Conservation (phyloP, 1,139 yeast genomes). For the Geotrichum aggregatum region DNA sequence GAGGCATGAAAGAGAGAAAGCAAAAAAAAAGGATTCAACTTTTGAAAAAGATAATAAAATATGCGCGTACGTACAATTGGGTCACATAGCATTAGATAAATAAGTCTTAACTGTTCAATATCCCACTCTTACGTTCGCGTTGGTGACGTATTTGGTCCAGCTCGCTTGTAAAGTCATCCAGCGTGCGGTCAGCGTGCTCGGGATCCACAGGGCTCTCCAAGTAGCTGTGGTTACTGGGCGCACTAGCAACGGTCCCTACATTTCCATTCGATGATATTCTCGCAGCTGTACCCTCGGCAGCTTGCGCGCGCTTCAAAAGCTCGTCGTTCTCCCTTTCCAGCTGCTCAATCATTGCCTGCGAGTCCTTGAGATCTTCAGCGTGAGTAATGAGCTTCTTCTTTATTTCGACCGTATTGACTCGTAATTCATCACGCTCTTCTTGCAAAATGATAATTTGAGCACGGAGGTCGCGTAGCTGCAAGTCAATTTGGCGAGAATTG, state of each 20-base stretch:
- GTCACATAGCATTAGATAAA: too few species aligned
- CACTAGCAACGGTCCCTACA: slow-evolving; percentile 1
- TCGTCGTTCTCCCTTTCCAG: slow-evolving; percentile 24
- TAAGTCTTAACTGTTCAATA: slow-evolving; percentile 13
- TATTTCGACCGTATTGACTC: slow-evolving; percentile 42
- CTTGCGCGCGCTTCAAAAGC: slow-evolving; percentile 18
- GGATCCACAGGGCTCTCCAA: slow-evolving; percentile 23
- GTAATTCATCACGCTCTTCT: slow-evolving; percentile 79
- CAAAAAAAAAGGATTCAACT: slow-evolving; percentile 7
- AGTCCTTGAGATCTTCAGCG: slow-evolving; percentile 31
- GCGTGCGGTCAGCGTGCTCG: slow-evolving; percentile 28
- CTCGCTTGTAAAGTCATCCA: slow-evolving; percentile 28
- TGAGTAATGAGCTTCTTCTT: slow-evolving; percentile 38
- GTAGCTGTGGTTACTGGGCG: slow-evolving; percentile 3
- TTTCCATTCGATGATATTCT: neutral
- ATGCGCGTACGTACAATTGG: too few species aligned
- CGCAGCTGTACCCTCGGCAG: slow-evolving; percentile 20
- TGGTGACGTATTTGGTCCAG: slow-evolving; percentile 29
- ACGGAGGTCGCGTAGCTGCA: slow-evolving; percentile 75
- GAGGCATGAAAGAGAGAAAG: neutral
- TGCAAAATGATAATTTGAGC: slow-evolving; percentile 77
- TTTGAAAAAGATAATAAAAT: neutral
- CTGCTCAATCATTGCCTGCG: slow-evolving; percentile 26
- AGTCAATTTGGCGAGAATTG: slow-evolving; percentile 64
- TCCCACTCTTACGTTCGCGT: slow-evolving; percentile 26